Evolutionary conservation across 2,329 filamentous ascomycete genomes (phyloP).

Genomic region (Pleochaeta shiraiana): DNA sequence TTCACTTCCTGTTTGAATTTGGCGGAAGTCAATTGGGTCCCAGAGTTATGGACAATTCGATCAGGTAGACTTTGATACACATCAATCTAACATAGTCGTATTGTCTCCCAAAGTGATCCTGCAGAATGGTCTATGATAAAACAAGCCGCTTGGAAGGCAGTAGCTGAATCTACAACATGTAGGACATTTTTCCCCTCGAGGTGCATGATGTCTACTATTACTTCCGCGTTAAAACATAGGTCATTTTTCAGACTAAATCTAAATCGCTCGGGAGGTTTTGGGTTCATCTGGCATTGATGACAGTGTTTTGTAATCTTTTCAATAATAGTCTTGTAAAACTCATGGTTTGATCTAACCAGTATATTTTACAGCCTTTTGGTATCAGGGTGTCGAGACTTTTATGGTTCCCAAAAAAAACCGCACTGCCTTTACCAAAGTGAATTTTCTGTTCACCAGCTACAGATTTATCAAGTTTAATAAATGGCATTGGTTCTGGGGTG

Average conservation of each 20-base stretch:
- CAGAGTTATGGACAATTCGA: background rate
- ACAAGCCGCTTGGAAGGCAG: background rate
- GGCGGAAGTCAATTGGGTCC: background rate
- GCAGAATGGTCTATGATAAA: background rate
- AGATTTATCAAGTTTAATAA: background rate
- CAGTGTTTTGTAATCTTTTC: too few relatives aligned
- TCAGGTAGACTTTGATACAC: background rate
- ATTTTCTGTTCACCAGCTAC: background rate
- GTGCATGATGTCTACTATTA: slow-evolving; percentile 3
- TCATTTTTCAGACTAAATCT: background rate
- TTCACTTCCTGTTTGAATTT: background rate
- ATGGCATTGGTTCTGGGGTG: background rate
- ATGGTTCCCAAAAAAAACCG: background rate
- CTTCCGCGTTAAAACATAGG: background rate
- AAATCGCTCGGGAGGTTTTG: background rate
- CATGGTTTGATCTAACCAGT: too few relatives aligned
- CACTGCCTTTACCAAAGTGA: background rate
- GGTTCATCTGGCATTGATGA: background rate
- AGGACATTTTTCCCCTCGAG: background rate
- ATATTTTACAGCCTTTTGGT: background rate
- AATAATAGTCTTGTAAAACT: too few relatives aligned
- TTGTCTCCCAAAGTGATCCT: background rate
- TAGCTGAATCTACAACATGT: slow-evolving; percentile 4
- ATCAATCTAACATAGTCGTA: background rate
- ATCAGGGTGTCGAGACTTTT: background rate